Conservation (phyloP, 306 rosid genomes). For the barrel medic (Medicago truncatula) region MtrunA17r5.0-ANR NC_053047.1:4986501-4987000, state of each 20-base stretch:
- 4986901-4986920: conserved; percentile 61
- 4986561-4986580: neutral
- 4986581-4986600: conserved; percentile 15
- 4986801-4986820: conserved; percentile 56
- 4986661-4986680: conserved; percentile 66
- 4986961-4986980: conserved; percentile 63
- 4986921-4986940: conserved; percentile 54
- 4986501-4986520: conserved; percentile 46
- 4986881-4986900: conserved; percentile 44
- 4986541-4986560: conserved; percentile 41
- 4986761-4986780: conserved; percentile 51
- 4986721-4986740: conserved; percentile 89
- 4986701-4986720: conserved; percentile 90
- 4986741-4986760: conserved; percentile 92
- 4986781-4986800: conserved; percentile 43
- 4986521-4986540: conserved; percentile 62
- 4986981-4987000: conserved; percentile 61
- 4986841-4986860: conserved; percentile 53
- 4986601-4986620: conserved; percentile 6
- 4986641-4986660: conserved; percentile 42
- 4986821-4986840: conserved; percentile 50
- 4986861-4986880: conserved; percentile 55
- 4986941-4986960: conserved; percentile 68
- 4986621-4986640: conserved; percentile 11
- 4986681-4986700: conserved; percentile 88